A percentile compares a stretch with the other conserved stretches of the same genome.
Evolutionary conservation across 108 stramenopile genomes (phyloP).

Genomic region (Schizochytrium sp.): DNA sequence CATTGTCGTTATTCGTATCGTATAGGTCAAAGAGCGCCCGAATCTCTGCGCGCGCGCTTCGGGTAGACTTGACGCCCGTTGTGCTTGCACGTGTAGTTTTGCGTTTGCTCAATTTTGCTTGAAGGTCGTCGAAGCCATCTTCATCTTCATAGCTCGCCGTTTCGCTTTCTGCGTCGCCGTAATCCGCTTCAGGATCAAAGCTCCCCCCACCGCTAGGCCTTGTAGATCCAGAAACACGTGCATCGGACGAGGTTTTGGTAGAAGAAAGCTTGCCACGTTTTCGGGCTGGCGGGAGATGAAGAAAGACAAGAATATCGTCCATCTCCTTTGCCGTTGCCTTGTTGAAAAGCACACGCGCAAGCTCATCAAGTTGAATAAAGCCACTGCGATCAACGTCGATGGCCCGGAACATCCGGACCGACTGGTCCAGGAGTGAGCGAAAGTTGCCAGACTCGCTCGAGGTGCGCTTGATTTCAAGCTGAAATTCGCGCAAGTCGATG

Average conservation of each 20-base stretch:
- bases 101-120: neutral
- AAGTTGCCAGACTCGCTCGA: neutral
- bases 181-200: no score
- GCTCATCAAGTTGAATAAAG: neutral
- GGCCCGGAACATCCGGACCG: neutral
- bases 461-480: neutral
- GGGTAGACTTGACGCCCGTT: neutral
- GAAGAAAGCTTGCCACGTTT: neutral
- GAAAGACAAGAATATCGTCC: slow-evolving; percentile 3
- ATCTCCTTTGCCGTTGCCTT: neutral
- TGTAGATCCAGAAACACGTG: no score
- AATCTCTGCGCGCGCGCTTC: neutral
- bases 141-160: neutral
- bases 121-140: neutral
- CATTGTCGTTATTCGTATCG: neutral
- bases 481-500: neutral
- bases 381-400: neutral
- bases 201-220: no score
- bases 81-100: neutral
- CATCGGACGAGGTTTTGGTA: no score
- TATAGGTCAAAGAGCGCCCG: neutral
- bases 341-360: neutral
- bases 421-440: neutral
- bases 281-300: neutral
- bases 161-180: neutral